phyloP scores from a whole-genome alignment of 2,329 filamentous ascomycete genomes.

The Gliomastix tumulicola region DNA sequence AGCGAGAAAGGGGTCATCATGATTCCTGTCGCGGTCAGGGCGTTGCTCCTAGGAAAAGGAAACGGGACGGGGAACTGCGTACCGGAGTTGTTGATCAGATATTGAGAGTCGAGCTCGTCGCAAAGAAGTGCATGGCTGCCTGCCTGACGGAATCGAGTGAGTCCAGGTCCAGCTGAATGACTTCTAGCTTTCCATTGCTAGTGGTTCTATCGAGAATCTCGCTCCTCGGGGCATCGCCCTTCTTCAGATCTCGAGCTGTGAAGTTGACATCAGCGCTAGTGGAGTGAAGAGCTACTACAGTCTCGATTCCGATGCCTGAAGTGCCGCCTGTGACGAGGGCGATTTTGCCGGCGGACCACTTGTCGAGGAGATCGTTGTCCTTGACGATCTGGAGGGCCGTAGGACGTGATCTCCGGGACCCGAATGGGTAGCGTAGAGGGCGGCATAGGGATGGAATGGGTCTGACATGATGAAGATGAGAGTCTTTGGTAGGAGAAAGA shows the following conservation, averaged over 20 bases:
- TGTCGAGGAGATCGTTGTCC: slow-evolving; percentile 8
- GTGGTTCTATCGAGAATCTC: slow-evolving; percentile 4
- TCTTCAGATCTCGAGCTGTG: slow-evolving; percentile 28
- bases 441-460: background rate
- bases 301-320: slow-evolving; percentile 35
- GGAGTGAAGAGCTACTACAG: slow-evolving; percentile 28
- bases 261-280: slow-evolving; percentile 36
- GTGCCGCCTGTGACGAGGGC: slow-evolving; percentile 34
- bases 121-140: slow-evolving; percentile 10
- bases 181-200: slow-evolving; percentile 16
- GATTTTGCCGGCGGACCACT: slow-evolving; percentile 12
- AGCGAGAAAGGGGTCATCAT: slow-evolving; percentile 25
- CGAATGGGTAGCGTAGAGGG: background rate
- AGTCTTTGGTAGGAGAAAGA: no score
- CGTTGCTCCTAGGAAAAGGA: no score
- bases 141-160: slow-evolving; percentile 21
- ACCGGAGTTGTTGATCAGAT: slow-evolving; percentile 36
- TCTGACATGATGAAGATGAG: background rate
- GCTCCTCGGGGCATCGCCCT: slow-evolving; percentile 16
- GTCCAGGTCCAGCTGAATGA: slow-evolving; percentile 21
- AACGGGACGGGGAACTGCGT: no score
- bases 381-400: slow-evolving; percentile 9
- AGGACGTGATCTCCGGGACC: slow-evolving; percentile 11
- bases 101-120: slow-evolving; percentile 10
- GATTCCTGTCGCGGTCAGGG: slow-evolving; percentile 17